Evolutionary conservation across 2,329 filamentous ascomycete genomes (phyloP).

Genomic region (Trichoderma semiorbis): DNA sequence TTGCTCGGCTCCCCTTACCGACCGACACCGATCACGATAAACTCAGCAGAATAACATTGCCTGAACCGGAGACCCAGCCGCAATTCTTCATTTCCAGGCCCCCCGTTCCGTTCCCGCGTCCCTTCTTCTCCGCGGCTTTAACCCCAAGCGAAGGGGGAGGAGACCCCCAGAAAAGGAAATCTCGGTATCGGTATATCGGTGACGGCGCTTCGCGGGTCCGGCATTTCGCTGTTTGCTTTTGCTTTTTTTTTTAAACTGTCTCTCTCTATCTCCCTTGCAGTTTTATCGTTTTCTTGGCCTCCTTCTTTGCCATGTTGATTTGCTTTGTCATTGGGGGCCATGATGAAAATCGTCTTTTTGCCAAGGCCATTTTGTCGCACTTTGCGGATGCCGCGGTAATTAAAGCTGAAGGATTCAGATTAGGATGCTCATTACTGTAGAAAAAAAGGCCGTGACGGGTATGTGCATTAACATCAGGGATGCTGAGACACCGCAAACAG

Average conservation of each 20-base stretch:
- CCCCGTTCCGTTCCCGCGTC: background rate
- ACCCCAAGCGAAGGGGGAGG: background rate
- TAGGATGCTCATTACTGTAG: background rate
- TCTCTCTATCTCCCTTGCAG: background rate
- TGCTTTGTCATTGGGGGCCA: background rate
- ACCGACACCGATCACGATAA: background rate
- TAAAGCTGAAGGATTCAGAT: constrained; percentile 1
- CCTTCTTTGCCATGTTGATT: background rate
- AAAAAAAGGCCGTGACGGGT: background rate
- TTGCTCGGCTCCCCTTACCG: background rate
- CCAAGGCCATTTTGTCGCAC: background rate
- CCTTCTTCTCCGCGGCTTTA: background rate
- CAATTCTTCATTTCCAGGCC: background rate
- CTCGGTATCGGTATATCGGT: background rate
- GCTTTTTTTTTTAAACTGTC: too few species aligned
- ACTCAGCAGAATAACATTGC: background rate
- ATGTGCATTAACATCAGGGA: background rate
- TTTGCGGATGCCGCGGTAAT: constrained; percentile 7
- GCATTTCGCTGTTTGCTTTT: background rate
- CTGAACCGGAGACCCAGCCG: background rate
- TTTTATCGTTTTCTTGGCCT: background rate
- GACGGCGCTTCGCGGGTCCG: background rate
- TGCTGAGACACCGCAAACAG: constrained; percentile 6
- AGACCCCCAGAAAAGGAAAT: background rate
- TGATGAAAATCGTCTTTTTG: background rate